These are phyloP conservation scores for Iris macrosiphon DNA, from an alignment of 106 monocot species.

Conservation along the genomic window DNA sequence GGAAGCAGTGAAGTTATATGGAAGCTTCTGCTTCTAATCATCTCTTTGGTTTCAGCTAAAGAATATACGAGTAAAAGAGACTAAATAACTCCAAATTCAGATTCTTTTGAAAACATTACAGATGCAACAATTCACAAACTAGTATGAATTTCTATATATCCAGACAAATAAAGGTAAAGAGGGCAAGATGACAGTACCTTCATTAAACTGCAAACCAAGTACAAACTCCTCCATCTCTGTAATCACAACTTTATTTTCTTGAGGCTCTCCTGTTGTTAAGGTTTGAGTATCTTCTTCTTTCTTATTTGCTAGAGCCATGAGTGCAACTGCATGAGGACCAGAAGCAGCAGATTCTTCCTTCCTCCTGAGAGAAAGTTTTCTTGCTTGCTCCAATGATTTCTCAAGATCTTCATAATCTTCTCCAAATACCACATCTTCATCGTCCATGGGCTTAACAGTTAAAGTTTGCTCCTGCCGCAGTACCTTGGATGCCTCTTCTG, in stretches of 20 bases:
- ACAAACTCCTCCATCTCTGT: constrained; percentile 97
- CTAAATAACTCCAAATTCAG: too few relatives aligned
- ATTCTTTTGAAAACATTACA: too few relatives aligned
- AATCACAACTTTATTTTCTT: constrained; percentile 70
- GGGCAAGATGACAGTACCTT: constrained; percentile 41
- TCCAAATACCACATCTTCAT: constrained; percentile 61
- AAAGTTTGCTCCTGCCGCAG: constrained; percentile 35
- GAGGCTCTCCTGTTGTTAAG: constrained; percentile 13
- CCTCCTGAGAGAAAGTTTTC: constrained; percentile 57
- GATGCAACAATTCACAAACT: too few relatives aligned
- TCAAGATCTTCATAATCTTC: constrained; percentile 90
- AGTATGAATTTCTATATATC: too few relatives aligned
- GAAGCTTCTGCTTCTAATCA: too few relatives aligned
- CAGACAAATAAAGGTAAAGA: too few relatives aligned
- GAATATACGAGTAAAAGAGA: too few relatives aligned
- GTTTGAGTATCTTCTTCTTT: constrained; percentile 20
- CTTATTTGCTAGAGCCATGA: constrained; percentile 31
- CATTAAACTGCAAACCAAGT: constrained; percentile 71
- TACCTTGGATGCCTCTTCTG: constrained; percentile 67
- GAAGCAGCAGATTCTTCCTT: constrained; percentile 38
- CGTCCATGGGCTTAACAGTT: constrained; percentile 19
- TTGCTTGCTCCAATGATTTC: constrained; percentile 65
- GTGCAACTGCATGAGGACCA: constrained; percentile 48
- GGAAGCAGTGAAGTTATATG: too few relatives aligned
- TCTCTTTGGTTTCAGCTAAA: too few relatives aligned